Evolutionary conservation across 1,284 basidiomycete species (phyloP).

Genomic region (Baeospora myosura): DNA sequence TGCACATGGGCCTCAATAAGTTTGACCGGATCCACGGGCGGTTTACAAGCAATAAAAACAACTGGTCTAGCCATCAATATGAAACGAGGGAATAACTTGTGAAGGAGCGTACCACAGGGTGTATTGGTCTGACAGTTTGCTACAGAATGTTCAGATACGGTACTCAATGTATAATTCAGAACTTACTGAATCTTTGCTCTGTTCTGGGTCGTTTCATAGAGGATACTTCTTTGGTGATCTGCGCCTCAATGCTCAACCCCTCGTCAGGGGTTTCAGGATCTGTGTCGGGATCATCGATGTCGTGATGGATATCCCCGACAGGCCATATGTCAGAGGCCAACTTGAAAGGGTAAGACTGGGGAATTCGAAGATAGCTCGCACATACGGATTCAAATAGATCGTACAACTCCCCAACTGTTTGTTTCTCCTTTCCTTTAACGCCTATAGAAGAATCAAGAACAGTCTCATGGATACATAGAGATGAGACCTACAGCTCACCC

Average conservation of each 20-base stretch:
- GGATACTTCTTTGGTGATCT: slow-evolving; percentile 63
- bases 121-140: slow-evolving; percentile 72
- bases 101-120: slow-evolving; percentile 51
- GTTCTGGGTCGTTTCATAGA: slow-evolving; percentile 59
- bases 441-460: slow-evolving; percentile 22
- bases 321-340: slow-evolving; percentile 69
- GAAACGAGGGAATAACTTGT: background rate
- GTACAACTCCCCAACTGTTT: slow-evolving; percentile 66
- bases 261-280: slow-evolving; percentile 27
- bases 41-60: slow-evolving; percentile 70
- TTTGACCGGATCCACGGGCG: slow-evolving; percentile 70
- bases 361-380: slow-evolving; percentile 5
- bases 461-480: background rate
- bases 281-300: slow-evolving; percentile 15
- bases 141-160: slow-evolving; percentile 20
- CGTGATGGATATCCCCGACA: slow-evolving; percentile 17
- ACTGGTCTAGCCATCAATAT: slow-evolving; percentile 36
- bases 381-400: slow-evolving; percentile 71
- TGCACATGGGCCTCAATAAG: slow-evolving; percentile 59
- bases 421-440: slow-evolving; percentile 73
- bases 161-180: background rate
- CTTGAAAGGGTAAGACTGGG: slow-evolving; percentile 27
- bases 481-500: slow-evolving; percentile 58
- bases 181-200: slow-evolving; percentile 59
- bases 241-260: slow-evolving; percentile 53